These are phyloP conservation scores for Bonia amplexicaulis DNA, from an alignment of 176 grass and related monocot species.

Conservation along the genomic window DNA sequence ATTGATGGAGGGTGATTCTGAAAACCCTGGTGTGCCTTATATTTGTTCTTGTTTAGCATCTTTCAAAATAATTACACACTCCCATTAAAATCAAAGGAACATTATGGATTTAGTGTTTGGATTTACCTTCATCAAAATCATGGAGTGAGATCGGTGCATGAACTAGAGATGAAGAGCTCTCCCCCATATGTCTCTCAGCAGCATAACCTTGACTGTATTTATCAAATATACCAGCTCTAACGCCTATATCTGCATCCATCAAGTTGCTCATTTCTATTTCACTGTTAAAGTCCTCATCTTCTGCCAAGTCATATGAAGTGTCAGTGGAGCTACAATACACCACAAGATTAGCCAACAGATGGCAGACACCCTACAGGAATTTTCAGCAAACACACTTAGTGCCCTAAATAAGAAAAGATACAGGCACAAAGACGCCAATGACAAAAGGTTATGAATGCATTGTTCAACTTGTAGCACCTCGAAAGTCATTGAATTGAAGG, in stretches of 20 bases:
- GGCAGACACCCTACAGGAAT: conserved; percentile 70
- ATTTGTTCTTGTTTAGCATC: background rate
- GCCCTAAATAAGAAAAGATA: conserved; percentile 1
- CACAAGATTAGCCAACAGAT: conserved; percentile 69
- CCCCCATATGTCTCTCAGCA: conserved; percentile 34
- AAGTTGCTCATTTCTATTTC: conserved; percentile 47
- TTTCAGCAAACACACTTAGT: background rate
- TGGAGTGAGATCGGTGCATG: conserved; percentile 28
- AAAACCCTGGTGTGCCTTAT: background rate
- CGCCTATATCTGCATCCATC: conserved; percentile 46
- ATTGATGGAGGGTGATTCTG: background rate
- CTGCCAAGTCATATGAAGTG: conserved; percentile 47
- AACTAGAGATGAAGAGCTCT: conserved; percentile 40
- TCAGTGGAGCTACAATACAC: conserved; percentile 59
- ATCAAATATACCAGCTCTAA: conserved; percentile 43
- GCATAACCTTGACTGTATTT: conserved; percentile 49
- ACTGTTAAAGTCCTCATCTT: conserved; percentile 55
- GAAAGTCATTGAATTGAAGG: conserved; percentile 79
- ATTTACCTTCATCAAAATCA: conserved; percentile 51
- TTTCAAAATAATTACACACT: background rate
- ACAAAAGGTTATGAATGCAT: background rate
- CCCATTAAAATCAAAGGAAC: background rate
- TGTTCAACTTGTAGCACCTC: conserved; percentile 52
- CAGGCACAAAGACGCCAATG: background rate
- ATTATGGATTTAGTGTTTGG: background rate